phyloP scores from a whole-genome alignment of 208 protist genomes.

The Acanthamoeba healyi region DNA sequence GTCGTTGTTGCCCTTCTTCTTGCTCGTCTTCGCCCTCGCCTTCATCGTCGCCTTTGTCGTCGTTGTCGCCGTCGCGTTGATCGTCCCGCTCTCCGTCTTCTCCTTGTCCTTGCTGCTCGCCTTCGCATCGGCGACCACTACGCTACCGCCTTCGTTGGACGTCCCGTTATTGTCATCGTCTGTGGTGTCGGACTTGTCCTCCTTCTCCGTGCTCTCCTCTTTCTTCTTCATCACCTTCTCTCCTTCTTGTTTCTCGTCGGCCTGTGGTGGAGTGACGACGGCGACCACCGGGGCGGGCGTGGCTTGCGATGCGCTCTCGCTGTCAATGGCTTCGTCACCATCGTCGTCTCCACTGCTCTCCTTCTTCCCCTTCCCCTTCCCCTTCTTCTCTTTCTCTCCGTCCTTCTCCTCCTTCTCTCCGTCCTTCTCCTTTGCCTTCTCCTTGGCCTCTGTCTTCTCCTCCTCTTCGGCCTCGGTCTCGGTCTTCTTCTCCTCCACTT shows the following conservation, averaged over 20 bases:
- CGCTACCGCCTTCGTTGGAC: not conserved
- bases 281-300: not conserved
- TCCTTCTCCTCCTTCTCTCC: not conserved
- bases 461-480: not conserved
- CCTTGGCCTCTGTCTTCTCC: not conserved
- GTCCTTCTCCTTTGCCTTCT: not conserved
- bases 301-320: not conserved
- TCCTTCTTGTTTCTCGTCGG: not conserved
- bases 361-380: not conserved
- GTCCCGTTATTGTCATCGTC: no score
- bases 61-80: not conserved
- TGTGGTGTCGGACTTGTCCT: not conserved
- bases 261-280: not conserved
- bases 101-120: not conserved
- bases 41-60: not conserved
- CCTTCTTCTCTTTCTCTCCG: not conserved
- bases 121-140: not conserved
- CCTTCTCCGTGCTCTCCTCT: not conserved
- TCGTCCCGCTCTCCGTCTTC: not conserved
- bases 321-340: not conserved
- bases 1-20: constrained; percentile 23
- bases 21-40: not conserved
- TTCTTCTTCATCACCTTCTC: not conserved
- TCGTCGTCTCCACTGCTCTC: not conserved
- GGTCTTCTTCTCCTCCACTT: not conserved